Conservation (phyloP, 139 green algal species). For the Ettlia oleoabundans region DNA sequence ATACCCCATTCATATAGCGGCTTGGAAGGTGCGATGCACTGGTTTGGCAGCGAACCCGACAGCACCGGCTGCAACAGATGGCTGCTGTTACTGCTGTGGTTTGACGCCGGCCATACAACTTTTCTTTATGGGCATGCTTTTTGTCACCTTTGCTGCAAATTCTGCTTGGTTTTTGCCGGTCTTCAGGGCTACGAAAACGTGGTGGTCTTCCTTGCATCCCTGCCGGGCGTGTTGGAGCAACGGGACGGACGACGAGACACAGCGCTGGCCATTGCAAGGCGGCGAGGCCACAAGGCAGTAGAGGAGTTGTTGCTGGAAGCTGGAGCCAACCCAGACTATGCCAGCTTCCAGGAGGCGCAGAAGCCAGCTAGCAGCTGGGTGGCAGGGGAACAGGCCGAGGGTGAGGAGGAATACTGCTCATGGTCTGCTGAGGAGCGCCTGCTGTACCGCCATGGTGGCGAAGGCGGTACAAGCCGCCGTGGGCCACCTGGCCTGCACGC, state of each 20-base stretch:
- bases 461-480: conserved; percentile 6
- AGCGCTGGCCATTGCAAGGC: conserved; percentile 31
- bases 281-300: neutral
- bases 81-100: too few species aligned
- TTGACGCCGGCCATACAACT: too few species aligned
- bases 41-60: too few species aligned
- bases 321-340: conserved; percentile 10
- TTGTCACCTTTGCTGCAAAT: too few species aligned
- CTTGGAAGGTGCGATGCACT: conserved; percentile 32
- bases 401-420: conserved; percentile 18
- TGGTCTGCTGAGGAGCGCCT: conserved; percentile 21
- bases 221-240: conserved; percentile 43
- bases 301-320: conserved; percentile 31
- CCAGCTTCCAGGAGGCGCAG: neutral
- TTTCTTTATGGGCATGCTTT: too few species aligned
- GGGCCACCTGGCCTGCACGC: neutral
- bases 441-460: conserved; percentile 15
- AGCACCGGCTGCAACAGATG: neutral
- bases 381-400: neutral
- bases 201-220: conserved; percentile 23
- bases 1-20: conserved; percentile 54
- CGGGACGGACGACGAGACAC: conserved; percentile 36
- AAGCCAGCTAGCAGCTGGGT: neutral
- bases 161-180: too few species aligned
- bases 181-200: conserved; percentile 28